phyloP scores from a whole-genome alignment of 768 basidiomycete genomes.

The Cubamyces lactineus region DNA sequence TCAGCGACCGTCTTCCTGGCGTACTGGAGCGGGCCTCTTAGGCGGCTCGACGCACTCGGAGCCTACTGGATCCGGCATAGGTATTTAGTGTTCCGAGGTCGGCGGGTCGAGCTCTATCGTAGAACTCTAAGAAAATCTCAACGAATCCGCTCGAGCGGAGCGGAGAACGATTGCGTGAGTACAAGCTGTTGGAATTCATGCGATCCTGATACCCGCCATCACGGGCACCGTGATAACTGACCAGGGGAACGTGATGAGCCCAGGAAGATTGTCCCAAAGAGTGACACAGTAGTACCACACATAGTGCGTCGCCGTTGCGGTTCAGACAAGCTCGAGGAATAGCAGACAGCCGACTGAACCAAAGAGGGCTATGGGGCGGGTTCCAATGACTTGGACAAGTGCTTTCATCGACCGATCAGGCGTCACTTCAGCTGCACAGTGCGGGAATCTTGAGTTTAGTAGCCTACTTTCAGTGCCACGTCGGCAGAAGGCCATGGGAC shows the following conservation, averaged over 20 bases:
- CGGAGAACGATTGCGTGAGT: no score
- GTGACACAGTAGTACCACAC: constrained; percentile 29
- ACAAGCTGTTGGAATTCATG: no score
- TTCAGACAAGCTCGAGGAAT: constrained; percentile 27
- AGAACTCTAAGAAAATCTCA: no score
- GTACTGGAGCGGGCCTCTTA: no score
- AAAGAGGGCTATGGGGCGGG: background rate
- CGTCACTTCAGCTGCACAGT: constrained; percentile 1
- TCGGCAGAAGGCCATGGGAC: background rate
- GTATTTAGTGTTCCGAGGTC: no score
- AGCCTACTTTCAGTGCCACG: background rate
- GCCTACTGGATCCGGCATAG: no score
- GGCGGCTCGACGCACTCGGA: no score
- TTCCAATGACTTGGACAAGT: no score
- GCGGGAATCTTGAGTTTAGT: constrained; percentile 6
- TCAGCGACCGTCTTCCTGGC: no score
- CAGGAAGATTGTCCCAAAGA: constrained; percentile 29
- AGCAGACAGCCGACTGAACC: constrained; percentile 7
- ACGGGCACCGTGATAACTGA: constrained; percentile 20
- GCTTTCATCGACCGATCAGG: background rate
- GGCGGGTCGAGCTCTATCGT: no score
- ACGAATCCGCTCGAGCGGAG: no score
- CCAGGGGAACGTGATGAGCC: constrained; percentile 23
- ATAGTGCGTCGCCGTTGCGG: constrained; percentile 27
- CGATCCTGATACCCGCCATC: constrained; percentile 28